These are phyloP conservation scores for Canariomyces notabilis DNA, from an alignment of 2,329 filamentous ascomycete species.

Conservation along the genomic window DNA sequence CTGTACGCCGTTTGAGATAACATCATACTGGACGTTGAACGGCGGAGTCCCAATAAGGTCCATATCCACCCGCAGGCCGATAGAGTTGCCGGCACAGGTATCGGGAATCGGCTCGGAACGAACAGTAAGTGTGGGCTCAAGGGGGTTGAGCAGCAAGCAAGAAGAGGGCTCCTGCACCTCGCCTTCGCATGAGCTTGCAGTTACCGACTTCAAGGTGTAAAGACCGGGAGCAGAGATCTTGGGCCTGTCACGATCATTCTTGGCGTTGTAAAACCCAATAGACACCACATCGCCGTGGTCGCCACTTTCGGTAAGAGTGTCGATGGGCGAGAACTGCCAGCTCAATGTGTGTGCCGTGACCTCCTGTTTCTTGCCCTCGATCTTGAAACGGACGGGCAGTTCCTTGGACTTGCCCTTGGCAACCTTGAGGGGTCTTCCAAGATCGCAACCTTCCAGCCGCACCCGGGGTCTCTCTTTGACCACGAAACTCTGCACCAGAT, in stretches of 20 bases:
- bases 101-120: constrained; percentile 79
- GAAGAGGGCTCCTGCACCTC: constrained; percentile 91
- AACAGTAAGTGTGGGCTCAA: constrained; percentile 74
- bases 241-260: constrained; percentile 58
- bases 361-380: constrained; percentile 52
- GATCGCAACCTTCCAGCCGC: constrained; percentile 68
- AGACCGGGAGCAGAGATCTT: constrained; percentile 72
- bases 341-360: constrained; percentile 67
- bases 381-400: constrained; percentile 67
- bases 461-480: constrained; percentile 83
- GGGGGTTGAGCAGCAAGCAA: constrained; percentile 87
- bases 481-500: constrained; percentile 69
- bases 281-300: constrained; percentile 60
- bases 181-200: constrained; percentile 75
- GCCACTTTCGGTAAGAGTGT: constrained; percentile 62
- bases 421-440: constrained; percentile 75
- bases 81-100: constrained; percentile 89
- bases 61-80: constrained; percentile 82
- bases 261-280: constrained; percentile 55
- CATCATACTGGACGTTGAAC: constrained; percentile 75
- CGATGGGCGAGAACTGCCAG: constrained; percentile 77
- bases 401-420: constrained; percentile 65
- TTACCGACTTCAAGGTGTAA: constrained; percentile 77
- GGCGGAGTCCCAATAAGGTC: constrained; percentile 90
- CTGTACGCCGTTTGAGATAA: constrained; percentile 57